phyloP scores from a whole-genome alignment of 768 basidiomycete genomes.

The Russula lepida region DNA sequence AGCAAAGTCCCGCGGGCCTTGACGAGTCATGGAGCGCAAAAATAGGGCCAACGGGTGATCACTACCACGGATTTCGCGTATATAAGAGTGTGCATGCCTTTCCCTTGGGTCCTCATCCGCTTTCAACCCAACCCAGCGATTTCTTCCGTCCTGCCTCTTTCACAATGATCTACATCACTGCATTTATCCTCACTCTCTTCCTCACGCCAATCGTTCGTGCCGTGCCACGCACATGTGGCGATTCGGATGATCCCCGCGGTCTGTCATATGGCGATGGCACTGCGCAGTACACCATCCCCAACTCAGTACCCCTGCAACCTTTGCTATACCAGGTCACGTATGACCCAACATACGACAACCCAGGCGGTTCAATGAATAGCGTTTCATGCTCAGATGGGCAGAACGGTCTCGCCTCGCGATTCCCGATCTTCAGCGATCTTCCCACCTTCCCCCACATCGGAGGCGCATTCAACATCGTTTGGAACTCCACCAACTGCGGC shows the following conservation, averaged over 20 bases:
- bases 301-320: background rate
- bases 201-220: background rate
- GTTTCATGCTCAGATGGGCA: slow-evolving; percentile 46
- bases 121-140: background rate
- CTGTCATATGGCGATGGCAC: background rate
- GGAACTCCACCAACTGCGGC: slow-evolving; percentile 46
- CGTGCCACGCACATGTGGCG: background rate
- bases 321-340: slow-evolving; percentile 23
- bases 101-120: background rate
- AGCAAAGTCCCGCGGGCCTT: too few relatives aligned
- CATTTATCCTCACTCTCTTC: background rate
- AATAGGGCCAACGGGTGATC: background rate
- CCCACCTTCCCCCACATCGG: slow-evolving; percentile 56
- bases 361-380: slow-evolving; percentile 30
- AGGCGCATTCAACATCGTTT: slow-evolving; percentile 43
- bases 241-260: background rate
- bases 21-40: background rate
- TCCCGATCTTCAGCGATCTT: slow-evolving; percentile 41
- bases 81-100: background rate
- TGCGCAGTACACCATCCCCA: background rate
- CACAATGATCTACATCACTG: background rate
- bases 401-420: slow-evolving; percentile 42
- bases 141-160: background rate
- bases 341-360: slow-evolving; percentile 45
- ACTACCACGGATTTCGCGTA: background rate